Percentiles rank a stretch among this genome's conserved stretches.
These are phyloP conservation scores for Lanzia echinophila DNA, from an alignment of 2,329 filamentous ascomycete species.

Conservation along the genomic window DNA sequence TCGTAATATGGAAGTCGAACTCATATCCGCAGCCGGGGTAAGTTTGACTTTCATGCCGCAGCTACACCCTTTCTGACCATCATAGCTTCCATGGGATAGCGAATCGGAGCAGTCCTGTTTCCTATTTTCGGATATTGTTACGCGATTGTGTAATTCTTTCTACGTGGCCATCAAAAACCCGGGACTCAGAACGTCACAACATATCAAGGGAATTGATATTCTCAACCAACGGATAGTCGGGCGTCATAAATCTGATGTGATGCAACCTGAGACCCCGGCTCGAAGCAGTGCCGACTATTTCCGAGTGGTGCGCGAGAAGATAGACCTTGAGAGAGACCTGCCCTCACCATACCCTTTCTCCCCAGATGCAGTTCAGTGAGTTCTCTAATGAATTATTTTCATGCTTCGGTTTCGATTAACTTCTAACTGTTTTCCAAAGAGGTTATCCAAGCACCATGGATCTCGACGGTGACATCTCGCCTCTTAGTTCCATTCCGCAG, in stretches of 20 bases:
- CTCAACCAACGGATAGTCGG: slow-evolving; percentile 16
- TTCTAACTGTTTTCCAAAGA: background rate
- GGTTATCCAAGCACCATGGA: background rate
- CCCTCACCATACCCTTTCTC: background rate
- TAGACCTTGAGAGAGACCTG: background rate
- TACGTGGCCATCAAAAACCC: slow-evolving; percentile 9
- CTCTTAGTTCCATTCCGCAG: too few species aligned
- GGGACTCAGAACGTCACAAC: slow-evolving; percentile 11
- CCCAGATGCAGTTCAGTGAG: background rate
- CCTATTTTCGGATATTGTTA: slow-evolving; percentile 17
- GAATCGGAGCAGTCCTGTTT: slow-evolving; percentile 16
- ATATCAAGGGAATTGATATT: slow-evolving; percentile 17
- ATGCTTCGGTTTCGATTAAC: background rate
- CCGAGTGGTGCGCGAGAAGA: background rate
- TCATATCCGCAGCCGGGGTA: slow-evolving; percentile 23
- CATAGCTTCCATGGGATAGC: slow-evolving; percentile 12
- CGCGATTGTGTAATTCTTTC: slow-evolving; percentile 15
- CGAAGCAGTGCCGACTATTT: background rate
- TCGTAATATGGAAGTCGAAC: slow-evolving; percentile 20
- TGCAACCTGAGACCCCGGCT: slow-evolving; percentile 1
- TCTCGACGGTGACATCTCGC: too few species aligned
- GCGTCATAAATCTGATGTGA: slow-evolving; percentile 2
- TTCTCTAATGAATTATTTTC: background rate
- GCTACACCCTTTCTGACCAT: background rate
- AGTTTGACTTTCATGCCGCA: background rate